These are phyloP conservation scores for Aspergillus campestris DNA, from an alignment of 495 filamentous ascomycete species.

Conservation along the genomic window DNA sequence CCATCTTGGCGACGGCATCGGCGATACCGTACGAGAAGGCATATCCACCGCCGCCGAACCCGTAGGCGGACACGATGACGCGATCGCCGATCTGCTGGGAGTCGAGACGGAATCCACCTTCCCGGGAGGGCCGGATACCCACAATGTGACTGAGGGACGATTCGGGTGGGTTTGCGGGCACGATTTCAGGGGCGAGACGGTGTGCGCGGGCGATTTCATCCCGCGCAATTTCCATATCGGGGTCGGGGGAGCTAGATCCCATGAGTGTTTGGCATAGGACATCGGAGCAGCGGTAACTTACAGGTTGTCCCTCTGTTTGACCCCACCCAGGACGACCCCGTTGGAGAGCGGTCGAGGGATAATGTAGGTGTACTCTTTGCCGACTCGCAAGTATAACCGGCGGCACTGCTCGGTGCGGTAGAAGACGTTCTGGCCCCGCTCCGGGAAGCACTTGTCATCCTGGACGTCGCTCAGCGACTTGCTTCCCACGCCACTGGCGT, in stretches of 20 bases:
- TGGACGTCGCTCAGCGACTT: slow-evolving; percentile 27
- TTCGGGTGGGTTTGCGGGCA: slow-evolving; percentile 26
- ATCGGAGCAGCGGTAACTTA: slow-evolving; percentile 9
- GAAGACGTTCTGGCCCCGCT: slow-evolving; percentile 38
- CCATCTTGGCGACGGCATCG: slow-evolving; percentile 33
- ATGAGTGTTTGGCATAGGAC: background rate
- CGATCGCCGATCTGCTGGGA: slow-evolving; percentile 21
- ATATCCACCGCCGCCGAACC: slow-evolving; percentile 38
- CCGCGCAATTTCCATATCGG: slow-evolving; percentile 29
- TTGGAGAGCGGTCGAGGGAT: slow-evolving; percentile 38
- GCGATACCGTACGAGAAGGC: slow-evolving; percentile 37
- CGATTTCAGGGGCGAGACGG: slow-evolving; percentile 30
- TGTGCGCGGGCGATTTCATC: slow-evolving; percentile 37
- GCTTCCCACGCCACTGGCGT: slow-evolving; percentile 36
- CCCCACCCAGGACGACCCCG: slow-evolving; percentile 39
- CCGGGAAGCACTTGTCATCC: slow-evolving; percentile 33
- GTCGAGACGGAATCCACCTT: slow-evolving; percentile 33
- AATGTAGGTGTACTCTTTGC: slow-evolving; percentile 42
- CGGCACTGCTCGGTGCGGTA: slow-evolving; percentile 22
- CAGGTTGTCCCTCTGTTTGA: slow-evolving; percentile 35
- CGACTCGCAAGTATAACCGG: slow-evolving; percentile 35
- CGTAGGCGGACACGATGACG: slow-evolving; percentile 31
- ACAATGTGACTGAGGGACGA: slow-evolving; percentile 28
- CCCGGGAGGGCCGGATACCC: slow-evolving; percentile 32
- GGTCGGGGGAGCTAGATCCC: slow-evolving; percentile 22